Evolutionary conservation across 495 filamentous ascomycete genomes (phyloP).

Genomic region (Penicillium chermesinum): DNA sequence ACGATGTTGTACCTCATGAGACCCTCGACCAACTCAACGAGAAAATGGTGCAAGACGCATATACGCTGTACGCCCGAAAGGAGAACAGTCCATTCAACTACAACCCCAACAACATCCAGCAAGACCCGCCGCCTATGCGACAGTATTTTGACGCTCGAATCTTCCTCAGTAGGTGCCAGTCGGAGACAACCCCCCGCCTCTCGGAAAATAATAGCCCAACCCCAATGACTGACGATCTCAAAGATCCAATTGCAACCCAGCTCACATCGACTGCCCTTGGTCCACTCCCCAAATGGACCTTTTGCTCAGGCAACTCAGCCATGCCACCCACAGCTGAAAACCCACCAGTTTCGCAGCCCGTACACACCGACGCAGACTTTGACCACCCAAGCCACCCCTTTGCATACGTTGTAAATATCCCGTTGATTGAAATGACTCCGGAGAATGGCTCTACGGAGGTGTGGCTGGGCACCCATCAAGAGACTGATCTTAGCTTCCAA

Average conservation of each 20-base stretch:
- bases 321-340: constrained; percentile 39
- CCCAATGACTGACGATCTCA: too few species aligned
- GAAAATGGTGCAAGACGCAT: constrained; percentile 49
- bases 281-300: constrained; percentile 46
- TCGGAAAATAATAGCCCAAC: too few species aligned
- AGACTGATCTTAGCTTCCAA: constrained; percentile 34
- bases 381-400: constrained; percentile 50
- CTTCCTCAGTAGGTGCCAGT: constrained; percentile 37
- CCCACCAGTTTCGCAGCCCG: constrained; percentile 40
- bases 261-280: constrained; percentile 46
- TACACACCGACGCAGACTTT: constrained; percentile 56
- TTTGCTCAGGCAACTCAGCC: constrained; percentile 49
- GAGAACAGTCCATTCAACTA: constrained; percentile 49
- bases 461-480: constrained; percentile 53
- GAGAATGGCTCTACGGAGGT: constrained; percentile 56
- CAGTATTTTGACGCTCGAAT: constrained; percentile 38
- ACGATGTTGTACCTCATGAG: constrained; percentile 39
- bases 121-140: constrained; percentile 42
- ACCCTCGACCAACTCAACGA: constrained; percentile 44
- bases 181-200: too few species aligned
- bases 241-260: constrained; percentile 49
- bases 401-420: constrained; percentile 51
- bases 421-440: constrained; percentile 45
- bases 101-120: constrained; percentile 50
- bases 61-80: constrained; percentile 33